Evolutionary conservation across 179 eudicot genomes (phyloP), one percentile per base, ranked within the genome.

Genomic region (Nepenthes alata): DNA sequence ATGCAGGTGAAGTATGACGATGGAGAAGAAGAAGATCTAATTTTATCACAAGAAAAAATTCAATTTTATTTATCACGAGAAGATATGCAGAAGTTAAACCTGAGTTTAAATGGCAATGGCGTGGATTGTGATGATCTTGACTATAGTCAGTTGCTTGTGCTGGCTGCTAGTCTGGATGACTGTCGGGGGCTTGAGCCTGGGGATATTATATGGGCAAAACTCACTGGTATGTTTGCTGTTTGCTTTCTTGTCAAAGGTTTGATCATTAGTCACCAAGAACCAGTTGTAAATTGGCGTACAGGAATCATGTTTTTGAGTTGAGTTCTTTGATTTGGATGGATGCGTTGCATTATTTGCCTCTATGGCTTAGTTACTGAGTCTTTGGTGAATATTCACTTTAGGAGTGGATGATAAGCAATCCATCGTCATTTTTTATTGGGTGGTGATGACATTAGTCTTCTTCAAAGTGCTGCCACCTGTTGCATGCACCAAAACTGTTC

Each of bases 151-250:
- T 72, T 93, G 84, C 73, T 89, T 78, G 95, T 75, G 55, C 60
- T 89, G 74, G 98, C 98, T 59, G 98, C 96, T 65, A 83, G 79
- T 67, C 76, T 93, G 72, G 95, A 83, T 76, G 96, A 87, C 58
- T 77, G 84, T 69, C 84, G 81, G 57, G 98, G 85, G 47, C 83
- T 81, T 72, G 96, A 83, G 72, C 81, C 85, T 51, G 98, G 95
- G 55, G 96, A 93, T 72, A 81, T 87, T 36, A 87, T 93, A 62
- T 93, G 96, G 98, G 96, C 93, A 38, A 93, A 93, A 74, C 80
- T 93, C 68, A 78, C 95, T 13, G 96, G 98, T 93, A 70, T 35
- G 59, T 35, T 36, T 3, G 25, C 55, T 52, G 16, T 52, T 52
- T 13, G 16, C 13, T 13, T 52, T 52, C 8, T 12, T 15, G 7